Conservation (phyloP, 192 early-diverging fungal genomes). For the Gigaspora rosea region DNA sequence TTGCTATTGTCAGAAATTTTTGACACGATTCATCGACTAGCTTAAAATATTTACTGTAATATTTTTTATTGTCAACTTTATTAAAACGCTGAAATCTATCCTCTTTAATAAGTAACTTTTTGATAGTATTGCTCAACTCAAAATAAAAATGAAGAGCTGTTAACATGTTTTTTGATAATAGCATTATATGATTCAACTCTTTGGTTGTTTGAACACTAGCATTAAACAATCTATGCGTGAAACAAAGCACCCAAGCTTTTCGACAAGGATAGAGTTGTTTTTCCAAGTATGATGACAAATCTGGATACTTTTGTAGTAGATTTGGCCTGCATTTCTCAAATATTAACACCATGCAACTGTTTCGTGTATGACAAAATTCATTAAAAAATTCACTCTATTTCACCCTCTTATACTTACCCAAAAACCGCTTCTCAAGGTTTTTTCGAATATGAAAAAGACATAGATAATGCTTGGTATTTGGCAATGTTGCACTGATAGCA, state of each 20-base stretch:
- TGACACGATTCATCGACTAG: no score
- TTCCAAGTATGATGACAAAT: no score
- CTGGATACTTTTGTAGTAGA: background rate
- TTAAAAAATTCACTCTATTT: background rate
- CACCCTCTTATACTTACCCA: background rate
- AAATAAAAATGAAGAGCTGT: no score
- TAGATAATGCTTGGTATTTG: background rate
- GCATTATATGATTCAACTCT: no score
- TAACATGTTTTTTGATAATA: no score
- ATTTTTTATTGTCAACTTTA: no score
- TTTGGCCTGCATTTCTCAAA: background rate
- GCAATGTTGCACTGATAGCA: background rate
- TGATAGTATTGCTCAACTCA: no score
- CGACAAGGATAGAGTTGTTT: no score
- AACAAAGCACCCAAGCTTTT: background rate
- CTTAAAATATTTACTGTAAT: no score
- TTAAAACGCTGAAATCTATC: no score
- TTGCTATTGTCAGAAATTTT: no score
- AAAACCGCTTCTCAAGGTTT: background rate
- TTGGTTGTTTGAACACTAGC: background rate
- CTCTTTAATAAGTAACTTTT: no score
- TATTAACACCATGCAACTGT: background rate
- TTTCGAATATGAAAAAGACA: slow-evolving; percentile 3
- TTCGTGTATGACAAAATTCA: background rate
- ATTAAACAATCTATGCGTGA: background rate